Percentiles rank a stretch among this genome's conserved stretches.
Conservation (phyloP, 129 eudicot genomes). For the Helianthus annuus region HanXRQr2.0-SUNRISE NC_035436.2:190374275-190374774, state of each 20-base stretch:
- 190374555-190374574: not conserved
- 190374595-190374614: too few relatives aligned
- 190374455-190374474: slow-evolving; percentile 23
- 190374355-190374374: slow-evolving; percentile 30
- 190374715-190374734: too few relatives aligned
- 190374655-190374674: too few relatives aligned
- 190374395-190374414: slow-evolving; percentile 38
- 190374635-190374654: too few relatives aligned
- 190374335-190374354: slow-evolving; percentile 25
- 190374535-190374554: slow-evolving; percentile 14
- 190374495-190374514: slow-evolving; percentile 34
- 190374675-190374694: too few relatives aligned
- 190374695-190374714: too few relatives aligned
- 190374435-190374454: slow-evolving; percentile 29
- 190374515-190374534: slow-evolving; percentile 32
- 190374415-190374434: slow-evolving; percentile 32
- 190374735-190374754: too few relatives aligned
- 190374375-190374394: slow-evolving; percentile 38
- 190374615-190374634: too few relatives aligned
- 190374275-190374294: slow-evolving; percentile 12
- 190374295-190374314: slow-evolving; percentile 41
- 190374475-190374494: slow-evolving; percentile 23
- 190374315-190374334: slow-evolving; percentile 27
- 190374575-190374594: not conserved
- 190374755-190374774: too few relatives aligned